phyloP scores from a whole-genome alignment of 2,329 filamentous ascomycete species.

The Microsporum audouinii region DNA sequence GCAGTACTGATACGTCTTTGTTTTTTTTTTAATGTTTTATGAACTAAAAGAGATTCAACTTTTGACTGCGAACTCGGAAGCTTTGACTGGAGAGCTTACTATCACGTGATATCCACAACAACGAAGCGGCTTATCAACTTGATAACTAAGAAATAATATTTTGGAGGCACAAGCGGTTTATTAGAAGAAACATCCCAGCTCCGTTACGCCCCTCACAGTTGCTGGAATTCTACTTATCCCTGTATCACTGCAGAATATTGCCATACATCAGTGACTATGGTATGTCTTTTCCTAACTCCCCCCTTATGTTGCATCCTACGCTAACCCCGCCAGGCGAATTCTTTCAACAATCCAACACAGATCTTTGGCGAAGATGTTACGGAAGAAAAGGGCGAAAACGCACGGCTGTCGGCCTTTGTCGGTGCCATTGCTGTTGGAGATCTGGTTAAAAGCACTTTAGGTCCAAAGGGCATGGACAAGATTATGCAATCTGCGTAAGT shows the following conservation, averaged over 20 bases:
- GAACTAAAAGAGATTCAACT: neutral
- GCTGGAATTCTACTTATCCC: neutral
- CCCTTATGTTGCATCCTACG: neutral
- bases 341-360: constrained; percentile 66
- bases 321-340: constrained; percentile 22
- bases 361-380: constrained; percentile 96
- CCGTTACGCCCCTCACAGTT: neutral
- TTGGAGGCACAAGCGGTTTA: neutral
- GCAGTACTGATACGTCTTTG: neutral
- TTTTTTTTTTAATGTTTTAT: neutral
- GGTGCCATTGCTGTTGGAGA: constrained; percentile 97
- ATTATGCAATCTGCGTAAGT: constrained; percentile 81
- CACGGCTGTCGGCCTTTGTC: constrained; percentile 93
- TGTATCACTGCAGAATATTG: neutral
- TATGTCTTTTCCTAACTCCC: neutral
- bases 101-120: neutral
- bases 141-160: neutral
- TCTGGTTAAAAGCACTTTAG: constrained; percentile 90
- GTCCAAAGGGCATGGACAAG: constrained; percentile 98
- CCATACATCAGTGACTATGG: constrained; percentile 8
- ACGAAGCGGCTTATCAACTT: neutral
- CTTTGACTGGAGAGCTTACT: neutral
- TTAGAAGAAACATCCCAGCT: neutral
- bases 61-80: neutral
- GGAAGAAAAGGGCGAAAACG: constrained; percentile 98